phyloP scores from a whole-genome alignment of 129 eudicot genomes.

The Escallonia rubra region DNA sequence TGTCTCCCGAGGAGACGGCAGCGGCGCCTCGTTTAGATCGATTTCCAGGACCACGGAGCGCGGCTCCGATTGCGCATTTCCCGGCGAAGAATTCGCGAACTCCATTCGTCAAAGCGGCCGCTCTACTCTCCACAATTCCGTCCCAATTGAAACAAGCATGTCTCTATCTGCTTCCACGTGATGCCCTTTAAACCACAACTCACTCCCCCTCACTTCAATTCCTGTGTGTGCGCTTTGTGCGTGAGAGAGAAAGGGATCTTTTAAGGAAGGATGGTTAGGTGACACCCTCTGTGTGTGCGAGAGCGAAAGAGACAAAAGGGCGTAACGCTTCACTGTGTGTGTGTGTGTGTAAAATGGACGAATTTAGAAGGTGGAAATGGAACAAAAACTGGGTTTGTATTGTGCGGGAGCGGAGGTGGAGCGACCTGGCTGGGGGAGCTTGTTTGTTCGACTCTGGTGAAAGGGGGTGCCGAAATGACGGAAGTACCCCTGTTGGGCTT shows the following conservation, averaged over 20 bases:
- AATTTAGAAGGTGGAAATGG: constrained; percentile 1
- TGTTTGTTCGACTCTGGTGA: neutral
- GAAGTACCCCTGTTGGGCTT: neutral
- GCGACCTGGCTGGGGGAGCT: constrained; percentile 9
- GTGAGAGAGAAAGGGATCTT: neutral
- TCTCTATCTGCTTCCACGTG: no score
- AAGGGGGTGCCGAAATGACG: neutral
- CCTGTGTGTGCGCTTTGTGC: neutral
- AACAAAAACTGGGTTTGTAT: constrained; percentile 1
- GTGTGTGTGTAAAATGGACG: constrained; percentile 4
- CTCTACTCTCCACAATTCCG: neutral
- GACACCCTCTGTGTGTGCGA: constrained; percentile 1
- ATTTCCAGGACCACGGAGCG: neutral
- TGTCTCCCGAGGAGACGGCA: constrained; percentile 42
- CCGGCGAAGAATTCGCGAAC: constrained; percentile 3
- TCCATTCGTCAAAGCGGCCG: constrained; percentile 4
- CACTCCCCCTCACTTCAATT: no score
- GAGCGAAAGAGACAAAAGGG: neutral
- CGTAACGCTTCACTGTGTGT: neutral
- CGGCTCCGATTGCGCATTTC: no score
- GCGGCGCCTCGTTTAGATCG: constrained; percentile 34
- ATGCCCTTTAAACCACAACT: no score
- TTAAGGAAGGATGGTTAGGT: neutral
- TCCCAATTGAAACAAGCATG: no score
- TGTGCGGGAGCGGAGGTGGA: neutral